Evolutionary conservation across 495 filamentous ascomycete genomes (phyloP).

Genomic region (Penicillium coprophilum): DNA sequence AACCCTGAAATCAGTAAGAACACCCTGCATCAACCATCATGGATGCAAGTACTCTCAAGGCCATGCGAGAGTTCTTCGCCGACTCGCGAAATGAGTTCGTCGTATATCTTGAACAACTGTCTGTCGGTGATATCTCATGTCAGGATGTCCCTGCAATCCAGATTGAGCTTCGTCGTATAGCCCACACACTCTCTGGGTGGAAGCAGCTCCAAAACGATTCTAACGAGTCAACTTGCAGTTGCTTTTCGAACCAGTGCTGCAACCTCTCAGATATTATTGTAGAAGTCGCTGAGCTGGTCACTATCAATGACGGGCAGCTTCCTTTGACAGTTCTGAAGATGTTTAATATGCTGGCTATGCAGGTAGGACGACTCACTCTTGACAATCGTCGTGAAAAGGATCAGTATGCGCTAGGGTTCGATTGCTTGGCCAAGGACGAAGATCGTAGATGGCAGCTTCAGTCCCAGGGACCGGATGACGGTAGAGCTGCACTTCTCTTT

Average conservation of each 20-base stretch:
- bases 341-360: conserved; percentile 2
- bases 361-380: not conserved
- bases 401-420: not conserved
- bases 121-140: not conserved
- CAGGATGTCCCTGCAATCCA: not conserved
- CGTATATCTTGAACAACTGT: not conserved
- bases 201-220: not conserved
- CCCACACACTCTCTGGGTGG: not conserved
- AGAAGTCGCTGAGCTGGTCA: not conserved
- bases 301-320: not conserved
- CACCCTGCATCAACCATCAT: not conserved
- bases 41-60: not conserved
- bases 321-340: not conserved
- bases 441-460: not conserved
- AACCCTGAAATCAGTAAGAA: not conserved
- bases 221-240: not conserved
- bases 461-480: conserved; percentile 1
- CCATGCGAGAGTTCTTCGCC: not conserved
- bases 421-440: not conserved
- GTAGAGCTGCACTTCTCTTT: not conserved
- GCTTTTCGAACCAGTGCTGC: not conserved
- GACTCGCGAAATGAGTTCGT: not conserved
- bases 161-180: not conserved
- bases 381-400: not conserved
- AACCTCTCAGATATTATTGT: not conserved